Evolutionary conservation across 805 yeast species (phyloP).

Genomic region (Candida nonsorbophila): DNA sequence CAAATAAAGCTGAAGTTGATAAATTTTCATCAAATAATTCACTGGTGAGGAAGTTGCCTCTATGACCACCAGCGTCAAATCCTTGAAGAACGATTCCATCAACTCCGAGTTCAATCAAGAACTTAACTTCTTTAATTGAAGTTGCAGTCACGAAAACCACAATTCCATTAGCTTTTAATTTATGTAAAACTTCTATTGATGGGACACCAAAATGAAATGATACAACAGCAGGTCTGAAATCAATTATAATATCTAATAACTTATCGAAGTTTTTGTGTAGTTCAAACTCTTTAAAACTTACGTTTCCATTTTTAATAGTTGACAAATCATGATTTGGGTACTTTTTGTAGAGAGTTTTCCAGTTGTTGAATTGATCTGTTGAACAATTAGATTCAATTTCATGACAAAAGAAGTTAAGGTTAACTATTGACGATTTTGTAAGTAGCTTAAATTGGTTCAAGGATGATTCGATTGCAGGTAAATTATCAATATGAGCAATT

Average conservation of each 20-base stretch:
- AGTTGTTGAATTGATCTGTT: conserved; percentile 12
- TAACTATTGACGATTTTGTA: conserved; percentile 18
- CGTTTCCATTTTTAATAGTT: conserved; percentile 15
- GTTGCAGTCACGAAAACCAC: conserved; percentile 45
- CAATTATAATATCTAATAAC: conserved; percentile 12
- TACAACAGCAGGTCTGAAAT: conserved; percentile 35
- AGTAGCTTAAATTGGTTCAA: conserved; percentile 9
- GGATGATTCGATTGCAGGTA: too few species aligned
- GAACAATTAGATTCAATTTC: conserved; percentile 17
- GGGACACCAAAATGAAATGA: conserved; percentile 56
- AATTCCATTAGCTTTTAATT: conserved; percentile 32
- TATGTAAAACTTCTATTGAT: conserved; percentile 17
- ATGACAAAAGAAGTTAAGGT: conserved; percentile 46
- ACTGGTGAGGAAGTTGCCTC: conserved; percentile 40
- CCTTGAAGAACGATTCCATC: conserved; percentile 55
- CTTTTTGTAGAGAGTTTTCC: conserved; percentile 7
- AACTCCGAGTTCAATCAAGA: conserved; percentile 23
- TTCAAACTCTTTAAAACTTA: conserved; percentile 27
- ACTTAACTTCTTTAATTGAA: conserved; percentile 35
- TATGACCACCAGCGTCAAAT: conserved; percentile 61
- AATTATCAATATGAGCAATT: conserved; percentile 7
- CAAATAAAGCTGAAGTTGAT: conserved; percentile 26
- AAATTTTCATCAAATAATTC: conserved; percentile 27
- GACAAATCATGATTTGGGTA: too few species aligned
- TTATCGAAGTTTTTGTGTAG: conserved; percentile 6